Conservation (phyloP, 257 asterid genomes). For the Craterostigma plantagineum region DNA sequence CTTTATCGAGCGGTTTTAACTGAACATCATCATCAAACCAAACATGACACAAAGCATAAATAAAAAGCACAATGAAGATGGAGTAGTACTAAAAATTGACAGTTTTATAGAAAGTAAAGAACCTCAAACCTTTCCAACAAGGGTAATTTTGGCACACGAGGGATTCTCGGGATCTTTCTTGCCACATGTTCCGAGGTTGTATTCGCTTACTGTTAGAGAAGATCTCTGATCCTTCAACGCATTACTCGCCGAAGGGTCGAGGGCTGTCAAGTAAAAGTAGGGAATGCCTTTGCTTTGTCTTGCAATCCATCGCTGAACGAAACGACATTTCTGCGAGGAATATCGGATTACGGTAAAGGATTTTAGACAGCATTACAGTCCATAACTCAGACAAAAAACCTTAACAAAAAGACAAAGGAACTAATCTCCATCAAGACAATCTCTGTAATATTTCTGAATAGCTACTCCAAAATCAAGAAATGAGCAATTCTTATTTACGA, state of each 20-base stretch:
- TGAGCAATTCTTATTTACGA: too few relatives aligned
- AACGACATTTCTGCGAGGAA: slow-evolving; percentile 52
- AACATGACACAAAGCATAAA: too few relatives aligned
- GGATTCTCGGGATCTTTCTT: slow-evolving; percentile 69
- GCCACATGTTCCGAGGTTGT: slow-evolving; percentile 60
- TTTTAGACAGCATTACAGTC: not conserved
- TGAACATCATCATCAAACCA: slow-evolving; percentile 13
- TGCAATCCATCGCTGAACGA: slow-evolving; percentile 84
- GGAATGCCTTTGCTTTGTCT: slow-evolving; percentile 54
- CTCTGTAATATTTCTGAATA: too few relatives aligned
- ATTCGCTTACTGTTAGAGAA: slow-evolving; percentile 65
- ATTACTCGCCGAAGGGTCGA: slow-evolving; percentile 74
- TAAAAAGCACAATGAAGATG: too few relatives aligned
- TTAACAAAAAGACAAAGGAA: too few relatives aligned
- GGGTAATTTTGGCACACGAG: slow-evolving; percentile 63
- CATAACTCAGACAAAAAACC: too few relatives aligned
- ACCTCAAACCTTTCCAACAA: slow-evolving; percentile 55
- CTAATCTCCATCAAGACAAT: too few relatives aligned
- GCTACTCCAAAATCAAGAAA: too few relatives aligned
- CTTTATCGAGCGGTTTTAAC: slow-evolving; percentile 35
- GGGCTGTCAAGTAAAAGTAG: slow-evolving; percentile 69
- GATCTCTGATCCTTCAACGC: slow-evolving; percentile 61
- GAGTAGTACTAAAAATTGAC: too few relatives aligned
- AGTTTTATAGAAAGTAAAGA: too few relatives aligned
- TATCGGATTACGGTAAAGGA: too few relatives aligned